Conservation (phyloP, 2,329 filamentous ascomycete genomes). For the Neonectria hederae region DNA sequence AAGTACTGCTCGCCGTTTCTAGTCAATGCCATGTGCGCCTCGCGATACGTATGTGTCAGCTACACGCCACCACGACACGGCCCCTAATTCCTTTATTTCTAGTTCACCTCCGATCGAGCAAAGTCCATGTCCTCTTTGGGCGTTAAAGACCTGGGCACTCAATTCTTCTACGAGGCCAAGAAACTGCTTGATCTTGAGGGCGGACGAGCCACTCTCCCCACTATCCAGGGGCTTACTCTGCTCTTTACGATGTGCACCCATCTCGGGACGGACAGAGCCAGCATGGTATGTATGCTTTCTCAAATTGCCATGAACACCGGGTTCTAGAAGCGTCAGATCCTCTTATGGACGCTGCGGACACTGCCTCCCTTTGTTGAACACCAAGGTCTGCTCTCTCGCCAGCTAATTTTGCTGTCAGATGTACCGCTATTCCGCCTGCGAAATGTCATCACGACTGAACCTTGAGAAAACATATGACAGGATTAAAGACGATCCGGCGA, state of each 20-base stretch:
- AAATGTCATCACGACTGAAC: slow-evolving; percentile 30
- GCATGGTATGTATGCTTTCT: slow-evolving; percentile 20
- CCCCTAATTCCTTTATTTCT: background rate
- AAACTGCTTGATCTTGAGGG: slow-evolving; percentile 35
- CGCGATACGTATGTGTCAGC: slow-evolving; percentile 39
- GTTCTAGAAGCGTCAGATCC: background rate
- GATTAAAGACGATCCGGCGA: slow-evolving; percentile 10
- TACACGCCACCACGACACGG: too few species aligned
- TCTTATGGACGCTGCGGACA: background rate
- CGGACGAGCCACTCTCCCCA: slow-evolving; percentile 29
- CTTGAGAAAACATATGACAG: slow-evolving; percentile 17
- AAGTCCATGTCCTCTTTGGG: slow-evolving; percentile 26
- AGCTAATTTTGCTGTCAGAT: slow-evolving; percentile 12
- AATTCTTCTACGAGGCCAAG: slow-evolving; percentile 39
- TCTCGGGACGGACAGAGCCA: slow-evolving; percentile 21
- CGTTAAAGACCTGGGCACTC: slow-evolving; percentile 25
- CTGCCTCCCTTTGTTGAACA: background rate
- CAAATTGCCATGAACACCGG: background rate
- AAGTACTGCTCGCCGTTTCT: slow-evolving; percentile 46
- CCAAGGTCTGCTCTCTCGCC: background rate
- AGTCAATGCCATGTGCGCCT: slow-evolving; percentile 46
- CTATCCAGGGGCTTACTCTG: slow-evolving; percentile 35
- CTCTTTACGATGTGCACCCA: slow-evolving; percentile 29
- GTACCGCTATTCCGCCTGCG: slow-evolving; percentile 35
- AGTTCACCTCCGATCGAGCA: slow-evolving; percentile 36